Evolutionary conservation across 768 basidiomycete species (phyloP).

Genomic region (Chlorophyllum brunneum): DNA sequence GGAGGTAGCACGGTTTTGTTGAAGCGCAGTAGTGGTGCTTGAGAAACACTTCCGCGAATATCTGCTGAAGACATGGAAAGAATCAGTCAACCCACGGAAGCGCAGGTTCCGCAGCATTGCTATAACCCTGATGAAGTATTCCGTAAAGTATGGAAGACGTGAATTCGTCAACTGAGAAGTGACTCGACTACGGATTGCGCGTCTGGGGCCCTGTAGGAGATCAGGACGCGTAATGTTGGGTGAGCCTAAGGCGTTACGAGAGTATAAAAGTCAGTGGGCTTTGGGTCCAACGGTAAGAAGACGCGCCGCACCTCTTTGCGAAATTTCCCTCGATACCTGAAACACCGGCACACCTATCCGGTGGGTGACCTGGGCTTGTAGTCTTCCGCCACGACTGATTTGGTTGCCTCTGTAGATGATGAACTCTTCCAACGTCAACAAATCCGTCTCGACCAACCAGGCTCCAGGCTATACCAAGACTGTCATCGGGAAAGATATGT

Average conservation of each 20-base stretch:
- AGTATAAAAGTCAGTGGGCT: background rate
- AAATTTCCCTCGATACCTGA: no score
- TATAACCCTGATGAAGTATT: background rate
- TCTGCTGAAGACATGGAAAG: no score
- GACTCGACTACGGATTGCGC: conserved; percentile 8
- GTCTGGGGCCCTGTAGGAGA: no score
- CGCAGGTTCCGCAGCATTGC: background rate
- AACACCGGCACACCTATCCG: background rate
- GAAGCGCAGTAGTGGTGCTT: background rate
- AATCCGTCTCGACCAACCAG: conserved; percentile 1
- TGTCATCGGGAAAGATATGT: conserved; percentile 10
- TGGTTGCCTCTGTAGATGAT: background rate
- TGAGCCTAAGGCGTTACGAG: background rate
- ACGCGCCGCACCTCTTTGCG: no score
- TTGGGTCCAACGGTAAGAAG: no score
- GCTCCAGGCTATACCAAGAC: conserved; percentile 8
- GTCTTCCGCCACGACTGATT: background rate
- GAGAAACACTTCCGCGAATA: no score
- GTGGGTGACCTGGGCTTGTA: background rate
- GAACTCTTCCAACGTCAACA: conserved; percentile 2
- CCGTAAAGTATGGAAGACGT: no score
- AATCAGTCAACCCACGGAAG: no score
- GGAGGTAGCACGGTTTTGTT: background rate
- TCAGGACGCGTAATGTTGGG: background rate
- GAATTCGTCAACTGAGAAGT: background rate